Conservation (phyloP, 306 rosid species). For the Leucaena leucocephala region DNA sequence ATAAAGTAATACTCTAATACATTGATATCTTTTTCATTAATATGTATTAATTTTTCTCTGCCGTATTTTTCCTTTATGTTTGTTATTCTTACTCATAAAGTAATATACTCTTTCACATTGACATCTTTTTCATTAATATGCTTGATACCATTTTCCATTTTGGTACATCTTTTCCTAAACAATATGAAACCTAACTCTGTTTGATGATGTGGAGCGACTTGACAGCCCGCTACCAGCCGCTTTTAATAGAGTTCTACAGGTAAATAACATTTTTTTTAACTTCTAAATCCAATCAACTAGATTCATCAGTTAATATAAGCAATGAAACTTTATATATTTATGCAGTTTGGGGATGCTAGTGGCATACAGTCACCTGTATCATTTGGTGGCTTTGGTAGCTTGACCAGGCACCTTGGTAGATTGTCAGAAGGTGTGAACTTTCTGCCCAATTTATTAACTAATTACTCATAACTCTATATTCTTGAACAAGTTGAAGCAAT, state of each 20-base stretch:
- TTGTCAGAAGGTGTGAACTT: conserved; percentile 60
- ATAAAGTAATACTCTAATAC: no score
- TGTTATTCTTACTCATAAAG: not conserved
- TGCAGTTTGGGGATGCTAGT: conserved; percentile 95
- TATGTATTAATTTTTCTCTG: not conserved
- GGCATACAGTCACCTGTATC: conserved; percentile 97
- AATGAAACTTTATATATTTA: conserved; percentile 36
- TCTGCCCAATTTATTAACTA: not conserved
- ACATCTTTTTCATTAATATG: not conserved
- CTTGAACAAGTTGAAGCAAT: conserved; percentile 7
- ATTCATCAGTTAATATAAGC: conserved; percentile 31
- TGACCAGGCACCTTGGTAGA: conserved; percentile 92
- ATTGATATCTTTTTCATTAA: not conserved
- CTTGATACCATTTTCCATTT: not conserved
- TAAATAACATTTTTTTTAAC: conserved; percentile 34
- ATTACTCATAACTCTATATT: conserved; percentile 12
- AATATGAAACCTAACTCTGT: conserved; percentile 34
- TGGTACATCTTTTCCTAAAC: not conserved
- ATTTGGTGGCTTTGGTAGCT: conserved; percentile 94
- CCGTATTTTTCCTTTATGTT: not conserved
- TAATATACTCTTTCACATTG: not conserved
- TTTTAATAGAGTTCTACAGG: conserved; percentile 88
- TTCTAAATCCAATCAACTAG: conserved; percentile 38
- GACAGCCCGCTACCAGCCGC: conserved; percentile 86
- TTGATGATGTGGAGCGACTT: conserved; percentile 39